phyloP scores from a whole-genome alignment of 2,329 filamentous ascomycete genomes.

The Apiospora koreana region DNA sequence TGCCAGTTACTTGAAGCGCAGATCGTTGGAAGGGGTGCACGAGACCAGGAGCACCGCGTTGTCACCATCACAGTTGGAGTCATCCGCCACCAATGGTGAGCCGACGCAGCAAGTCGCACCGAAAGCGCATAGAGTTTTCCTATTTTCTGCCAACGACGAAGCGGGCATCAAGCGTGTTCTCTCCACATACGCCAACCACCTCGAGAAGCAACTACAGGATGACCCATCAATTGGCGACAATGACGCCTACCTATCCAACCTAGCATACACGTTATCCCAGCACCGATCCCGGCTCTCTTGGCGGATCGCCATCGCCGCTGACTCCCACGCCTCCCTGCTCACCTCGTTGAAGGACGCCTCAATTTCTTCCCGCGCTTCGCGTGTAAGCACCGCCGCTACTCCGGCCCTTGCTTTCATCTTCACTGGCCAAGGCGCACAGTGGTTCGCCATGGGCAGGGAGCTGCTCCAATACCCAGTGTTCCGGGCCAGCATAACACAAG shows the following conservation, averaged over 20 bases:
- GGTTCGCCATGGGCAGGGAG: slow-evolving; percentile 40
- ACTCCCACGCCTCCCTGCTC: slow-evolving; percentile 13
- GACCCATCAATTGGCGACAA: background rate
- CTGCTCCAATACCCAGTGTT: slow-evolving; percentile 28
- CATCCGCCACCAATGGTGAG: background rate
- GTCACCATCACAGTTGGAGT: slow-evolving; percentile 6
- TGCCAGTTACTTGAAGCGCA: slow-evolving; percentile 27
- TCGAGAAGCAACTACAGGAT: background rate
- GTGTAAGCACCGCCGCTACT: slow-evolving; percentile 22
- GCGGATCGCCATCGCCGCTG: background rate
- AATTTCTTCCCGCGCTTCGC: slow-evolving; percentile 6
- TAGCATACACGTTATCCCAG: slow-evolving; percentile 2
- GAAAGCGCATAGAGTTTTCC: background rate
- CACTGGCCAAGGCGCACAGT: slow-evolving; percentile 45
- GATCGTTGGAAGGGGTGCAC: slow-evolving; percentile 25
- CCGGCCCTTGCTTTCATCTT: slow-evolving; percentile 38
- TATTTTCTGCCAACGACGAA: slow-evolving; percentile 7
- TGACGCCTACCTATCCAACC: background rate
- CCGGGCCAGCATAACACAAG: slow-evolving; percentile 27
- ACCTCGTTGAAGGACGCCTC: slow-evolving; percentile 24
- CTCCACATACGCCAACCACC: background rate
- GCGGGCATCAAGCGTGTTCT: background rate
- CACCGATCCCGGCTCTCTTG: background rate
- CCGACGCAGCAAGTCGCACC: background rate
- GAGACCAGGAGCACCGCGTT: slow-evolving; percentile 16